These are phyloP conservation scores for Hypoxylon sp. DNA, from an alignment of 2,329 filamentous ascomycete genomes.

Conservation along the genomic window DNA sequence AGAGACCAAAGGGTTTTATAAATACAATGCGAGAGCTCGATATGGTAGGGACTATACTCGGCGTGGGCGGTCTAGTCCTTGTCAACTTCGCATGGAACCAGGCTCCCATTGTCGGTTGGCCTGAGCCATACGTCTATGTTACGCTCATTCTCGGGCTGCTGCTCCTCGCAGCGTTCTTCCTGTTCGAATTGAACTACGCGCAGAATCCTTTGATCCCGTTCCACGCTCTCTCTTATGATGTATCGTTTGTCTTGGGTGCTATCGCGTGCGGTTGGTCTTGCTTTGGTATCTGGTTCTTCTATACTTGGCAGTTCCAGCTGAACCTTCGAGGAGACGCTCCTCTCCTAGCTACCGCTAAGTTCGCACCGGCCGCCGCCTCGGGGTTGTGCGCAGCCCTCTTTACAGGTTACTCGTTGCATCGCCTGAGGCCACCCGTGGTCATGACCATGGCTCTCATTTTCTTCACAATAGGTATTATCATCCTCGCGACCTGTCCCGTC, in stretches of 20 bases:
- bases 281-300: slow-evolving; percentile 61
- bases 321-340: slow-evolving; percentile 52
- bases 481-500: slow-evolving; percentile 55
- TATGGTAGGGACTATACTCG: slow-evolving; percentile 51
- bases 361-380: slow-evolving; percentile 51
- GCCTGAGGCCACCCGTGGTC: slow-evolving; percentile 44
- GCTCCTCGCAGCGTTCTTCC: slow-evolving; percentile 64
- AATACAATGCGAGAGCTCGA: slow-evolving; percentile 41
- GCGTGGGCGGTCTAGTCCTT: slow-evolving; percentile 65
- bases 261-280: slow-evolving; percentile 60
- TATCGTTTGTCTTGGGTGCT: slow-evolving; percentile 63
- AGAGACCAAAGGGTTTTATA: slow-evolving; percentile 26
- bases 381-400: slow-evolving; percentile 52
- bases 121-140: slow-evolving; percentile 63
- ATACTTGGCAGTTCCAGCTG: slow-evolving; percentile 57
- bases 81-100: slow-evolving; percentile 73
- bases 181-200: slow-evolving; percentile 60
- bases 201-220: slow-evolving; percentile 65
- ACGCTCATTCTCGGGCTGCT: slow-evolving; percentile 65
- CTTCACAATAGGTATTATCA: slow-evolving; percentile 46
- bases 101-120: slow-evolving; percentile 66
- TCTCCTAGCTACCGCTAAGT: slow-evolving; percentile 53
- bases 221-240: slow-evolving; percentile 60
- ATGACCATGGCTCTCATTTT: slow-evolving; percentile 49
- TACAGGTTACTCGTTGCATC: slow-evolving; percentile 46